A percentile compares a stretch with the other conserved stretches of the same genome.
Conservation (phyloP, 2,329 filamentous ascomycete species). For the Trichoderma oligosporum region DNA sequence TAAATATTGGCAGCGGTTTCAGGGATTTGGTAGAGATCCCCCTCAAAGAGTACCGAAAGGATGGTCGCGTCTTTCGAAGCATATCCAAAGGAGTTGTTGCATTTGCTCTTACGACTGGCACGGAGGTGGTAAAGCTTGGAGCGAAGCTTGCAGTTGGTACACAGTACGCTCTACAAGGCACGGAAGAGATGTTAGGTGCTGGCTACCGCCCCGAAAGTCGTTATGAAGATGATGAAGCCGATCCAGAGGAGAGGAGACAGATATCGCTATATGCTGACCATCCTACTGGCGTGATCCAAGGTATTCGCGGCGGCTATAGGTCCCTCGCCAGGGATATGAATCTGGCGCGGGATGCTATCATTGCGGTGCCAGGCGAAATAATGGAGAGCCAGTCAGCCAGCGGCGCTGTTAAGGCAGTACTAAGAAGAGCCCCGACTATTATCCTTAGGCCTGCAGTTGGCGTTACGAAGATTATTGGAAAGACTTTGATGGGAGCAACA, state of each 20-base stretch:
- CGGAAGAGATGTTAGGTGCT: constrained; percentile 70
- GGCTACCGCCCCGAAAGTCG: constrained; percentile 37
- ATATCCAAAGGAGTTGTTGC: constrained; percentile 85
- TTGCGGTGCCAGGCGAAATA: constrained; percentile 87
- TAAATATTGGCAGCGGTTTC: constrained; percentile 86
- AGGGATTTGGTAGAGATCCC: constrained; percentile 84
- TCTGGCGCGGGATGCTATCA: constrained; percentile 82
- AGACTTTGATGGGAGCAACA: constrained; percentile 85
- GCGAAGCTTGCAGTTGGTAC: constrained; percentile 94
- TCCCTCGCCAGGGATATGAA: constrained; percentile 85
- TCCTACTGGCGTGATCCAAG: constrained; percentile 82
- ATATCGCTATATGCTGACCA: constrained; percentile 94
- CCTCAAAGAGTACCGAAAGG: constrained; percentile 87
- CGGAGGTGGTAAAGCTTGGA: constrained; percentile 88
- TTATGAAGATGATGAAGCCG: constrained; percentile 59
- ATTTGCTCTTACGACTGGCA: constrained; percentile 91
- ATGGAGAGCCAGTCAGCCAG: constrained; percentile 80
- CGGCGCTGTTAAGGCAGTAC: constrained; percentile 74
- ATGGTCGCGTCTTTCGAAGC: constrained; percentile 86
- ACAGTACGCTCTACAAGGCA: constrained; percentile 85
- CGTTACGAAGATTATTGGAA: constrained; percentile 80
- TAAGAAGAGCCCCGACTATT: constrained; percentile 83
- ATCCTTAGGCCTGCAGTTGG: constrained; percentile 88
- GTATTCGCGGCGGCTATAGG: constrained; percentile 75
- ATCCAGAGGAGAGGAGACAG: constrained; percentile 68